A percentile compares a stretch with the other conserved stretches of the same genome.
Evolutionary conservation across 179 eudicot species (phyloP).

Genomic region (Carnegiea gigantea): DNA sequence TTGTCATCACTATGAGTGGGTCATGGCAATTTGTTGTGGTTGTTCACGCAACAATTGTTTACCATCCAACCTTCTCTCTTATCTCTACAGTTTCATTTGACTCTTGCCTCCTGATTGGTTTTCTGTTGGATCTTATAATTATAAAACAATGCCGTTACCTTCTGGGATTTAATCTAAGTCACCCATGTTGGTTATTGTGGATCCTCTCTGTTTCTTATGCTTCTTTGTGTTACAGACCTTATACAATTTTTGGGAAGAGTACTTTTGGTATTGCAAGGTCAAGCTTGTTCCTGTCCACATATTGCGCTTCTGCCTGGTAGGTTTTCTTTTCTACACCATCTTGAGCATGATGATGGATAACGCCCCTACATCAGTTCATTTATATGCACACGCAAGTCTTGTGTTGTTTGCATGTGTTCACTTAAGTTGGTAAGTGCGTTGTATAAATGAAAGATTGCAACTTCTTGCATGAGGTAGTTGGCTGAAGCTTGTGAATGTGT

Average conservation of each 20-base stretch:
- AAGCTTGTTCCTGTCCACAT: slow-evolving; percentile 87
- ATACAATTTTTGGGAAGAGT: slow-evolving; percentile 77
- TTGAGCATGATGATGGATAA: not conserved
- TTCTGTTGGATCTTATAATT: not conserved
- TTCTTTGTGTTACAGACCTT: slow-evolving; percentile 54
- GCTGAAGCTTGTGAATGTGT: no score
- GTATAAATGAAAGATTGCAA: no score
- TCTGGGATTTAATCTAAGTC: not conserved
- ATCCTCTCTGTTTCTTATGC: not conserved
- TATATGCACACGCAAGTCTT: not conserved
- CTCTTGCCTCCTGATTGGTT: not conserved
- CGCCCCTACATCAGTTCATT: not conserved
- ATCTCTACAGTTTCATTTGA: not conserved
- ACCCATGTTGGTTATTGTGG: not conserved
- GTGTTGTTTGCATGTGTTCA: not conserved
- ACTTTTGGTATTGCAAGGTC: slow-evolving; percentile 87
- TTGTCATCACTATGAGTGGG: not conserved
- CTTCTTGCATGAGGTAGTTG: no score
- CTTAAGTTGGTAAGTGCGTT: not conserved
- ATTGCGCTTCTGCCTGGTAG: slow-evolving; percentile 96
- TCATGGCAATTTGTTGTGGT: not conserved
- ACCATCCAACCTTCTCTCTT: not conserved
- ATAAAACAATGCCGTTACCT: not conserved
- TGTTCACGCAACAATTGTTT: not conserved
- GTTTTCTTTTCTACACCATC: slow-evolving; percentile 25